A percentile compares a stretch with the other conserved stretches of the same genome.
Conservation (phyloP, 73 alveolate species). For the Paramecium sonneborni region DNA sequence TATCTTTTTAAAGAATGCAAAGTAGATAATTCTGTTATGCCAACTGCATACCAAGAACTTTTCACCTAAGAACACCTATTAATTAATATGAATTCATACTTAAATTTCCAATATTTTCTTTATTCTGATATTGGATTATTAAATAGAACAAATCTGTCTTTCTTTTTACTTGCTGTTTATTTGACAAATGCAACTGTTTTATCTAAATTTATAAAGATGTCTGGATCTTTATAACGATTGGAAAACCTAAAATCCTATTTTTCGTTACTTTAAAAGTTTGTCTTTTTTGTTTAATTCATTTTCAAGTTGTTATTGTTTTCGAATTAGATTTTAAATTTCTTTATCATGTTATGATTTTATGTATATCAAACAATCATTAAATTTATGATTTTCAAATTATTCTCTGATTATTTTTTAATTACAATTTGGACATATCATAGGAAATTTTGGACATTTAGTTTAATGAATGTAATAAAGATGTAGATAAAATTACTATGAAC, state of each 20-base stretch:
- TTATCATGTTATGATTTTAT: not conserved
- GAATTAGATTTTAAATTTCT: constrained; percentile 23
- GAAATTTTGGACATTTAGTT: constrained; percentile 3
- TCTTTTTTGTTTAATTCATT: not conserved
- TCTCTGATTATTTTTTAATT: not conserved
- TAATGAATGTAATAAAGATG: not conserved
- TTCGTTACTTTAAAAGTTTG: not conserved
- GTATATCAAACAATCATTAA: not conserved
- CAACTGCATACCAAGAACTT: constrained; percentile 66
- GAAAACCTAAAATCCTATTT: constrained; percentile 27
- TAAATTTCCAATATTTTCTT: not conserved
- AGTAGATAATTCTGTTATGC: constrained; percentile 37
- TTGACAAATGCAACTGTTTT: constrained; percentile 41
- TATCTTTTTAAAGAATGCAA: constrained; percentile 33
- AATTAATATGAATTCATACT: not conserved
- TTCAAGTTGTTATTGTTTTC: not conserved
- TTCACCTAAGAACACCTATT: constrained; percentile 9
- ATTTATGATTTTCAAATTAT: not conserved
- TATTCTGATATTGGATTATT: not conserved
- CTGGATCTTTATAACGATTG: constrained; percentile 33
- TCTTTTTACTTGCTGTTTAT: constrained; percentile 35
- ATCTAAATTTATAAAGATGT: constrained; percentile 31
- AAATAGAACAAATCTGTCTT: constrained; percentile 62
- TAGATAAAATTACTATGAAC: not conserved
- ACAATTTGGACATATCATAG: not conserved